Evolutionary conservation across 2,329 filamentous ascomycete species (phyloP), one percentile per base, ranked within the genome.

Genomic region (Trichoderma atroviride): DNA sequence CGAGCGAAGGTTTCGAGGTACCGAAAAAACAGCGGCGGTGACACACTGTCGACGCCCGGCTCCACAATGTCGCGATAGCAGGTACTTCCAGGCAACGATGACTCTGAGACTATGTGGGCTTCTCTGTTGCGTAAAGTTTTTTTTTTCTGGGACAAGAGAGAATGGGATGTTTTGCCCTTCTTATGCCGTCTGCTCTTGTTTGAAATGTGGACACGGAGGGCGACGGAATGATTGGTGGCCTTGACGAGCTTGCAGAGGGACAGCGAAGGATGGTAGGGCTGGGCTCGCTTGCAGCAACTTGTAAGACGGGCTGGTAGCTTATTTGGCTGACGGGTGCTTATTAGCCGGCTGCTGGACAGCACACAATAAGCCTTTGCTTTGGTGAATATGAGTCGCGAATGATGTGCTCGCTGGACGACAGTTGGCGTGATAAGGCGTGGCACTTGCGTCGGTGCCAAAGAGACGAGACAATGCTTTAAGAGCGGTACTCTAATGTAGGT

Each of bases 51-150:
- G 53, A 69, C 61, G 68, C 61, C 53, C 29, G 60, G 67, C 60
- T 69, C 68, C 68, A 69, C 68, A 69, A 64, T 69, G 68, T 69
- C 68, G 68, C 61, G 62, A 65, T 63, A 19, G 55, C 59, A 37
- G 33, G 33, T 35, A 35, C 33, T 35, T 35, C 55, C 55, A 59
- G 64, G 64, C 53, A 67, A 52, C 64, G 64, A 67, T 67, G 64
- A 67, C 53, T 67, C 64, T 67, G 35, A n/a, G 35, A 14, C 52
- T 67, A 52, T 67, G 64, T 67, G 64, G 64, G 64, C 55, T 67
- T 57, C 52, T 52, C 33, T 52, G 13, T 37, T 59, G 53, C 52
- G 40, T 52, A 19, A 59, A 58, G 40, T 29, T 67, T 58, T 57
- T 65, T 63, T 66, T 24, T 37, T 50, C 22, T 50, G 47, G 22